These are phyloP conservation scores for Hygrophila difformis DNA, from an alignment of 257 asterid genomes.

Conservation along the genomic window DNA sequence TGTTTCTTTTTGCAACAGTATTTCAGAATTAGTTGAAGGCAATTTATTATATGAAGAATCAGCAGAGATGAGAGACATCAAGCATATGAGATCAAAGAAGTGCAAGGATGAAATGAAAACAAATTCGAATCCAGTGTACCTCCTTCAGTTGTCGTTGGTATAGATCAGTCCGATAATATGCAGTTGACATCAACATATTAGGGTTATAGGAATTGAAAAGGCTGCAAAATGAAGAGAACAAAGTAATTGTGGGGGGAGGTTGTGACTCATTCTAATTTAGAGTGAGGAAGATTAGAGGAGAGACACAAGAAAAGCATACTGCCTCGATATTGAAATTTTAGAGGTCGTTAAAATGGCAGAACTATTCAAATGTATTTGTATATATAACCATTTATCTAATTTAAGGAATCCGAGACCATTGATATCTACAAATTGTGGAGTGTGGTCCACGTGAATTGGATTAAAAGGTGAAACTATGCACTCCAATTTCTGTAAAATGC, in stretches of 20 bases:
- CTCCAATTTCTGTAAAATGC: not conserved
- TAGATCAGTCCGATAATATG: slow-evolving; percentile 73
- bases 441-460: too few relatives aligned
- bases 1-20: not conserved
- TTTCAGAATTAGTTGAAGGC: too few relatives aligned
- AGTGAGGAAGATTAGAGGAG: not conserved
- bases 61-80: not conserved
- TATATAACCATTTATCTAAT: not conserved
- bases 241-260: slow-evolving; percentile 9
- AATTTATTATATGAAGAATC: too few relatives aligned
- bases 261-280: slow-evolving; percentile 3
- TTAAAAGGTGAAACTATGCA: not conserved
- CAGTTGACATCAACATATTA: slow-evolving; percentile 71
- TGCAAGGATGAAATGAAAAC: slow-evolving; percentile 8
- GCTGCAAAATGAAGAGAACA: slow-evolving; percentile 40
- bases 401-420: not conserved
- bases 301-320: too few relatives aligned
- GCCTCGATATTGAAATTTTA: too few relatives aligned
- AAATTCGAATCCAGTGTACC: slow-evolving; percentile 34
- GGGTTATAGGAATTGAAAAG: slow-evolving; percentile 86
- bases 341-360: not conserved
- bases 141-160: slow-evolving; percentile 61
- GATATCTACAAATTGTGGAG: not conserved
- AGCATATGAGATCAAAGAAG: not conserved
- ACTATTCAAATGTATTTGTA: too few relatives aligned